Evolutionary conservation across 129 eudicot species (phyloP), one percentile per base, ranked within the genome.

Genomic region (Artemisia tridentata): DNA sequence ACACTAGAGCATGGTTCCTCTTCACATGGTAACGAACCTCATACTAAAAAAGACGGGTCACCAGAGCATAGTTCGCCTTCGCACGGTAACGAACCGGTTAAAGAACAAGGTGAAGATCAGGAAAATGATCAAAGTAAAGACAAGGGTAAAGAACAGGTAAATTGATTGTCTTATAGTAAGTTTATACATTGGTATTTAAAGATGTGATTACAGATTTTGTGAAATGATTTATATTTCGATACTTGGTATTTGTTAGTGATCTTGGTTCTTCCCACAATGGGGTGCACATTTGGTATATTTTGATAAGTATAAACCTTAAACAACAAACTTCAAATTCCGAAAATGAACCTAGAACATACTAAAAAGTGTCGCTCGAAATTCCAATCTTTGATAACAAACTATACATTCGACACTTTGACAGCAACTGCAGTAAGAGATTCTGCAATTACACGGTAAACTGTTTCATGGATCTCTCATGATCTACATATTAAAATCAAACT

Each of bases 31-130:
- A 68, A 27, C 4, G 73, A 52, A 52, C 61, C 45, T 48, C 17
- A 68, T 11, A 7, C 34, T 23, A 77, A 77, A 54, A 77, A 77
- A 62, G 81, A 77, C 6, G 76, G 49, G 29, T 21, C 71, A 55
- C 20, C 64, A 1, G 81, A 77, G 4, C 71, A 45, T 2, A 48
- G 65, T 38, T 38, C 45, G 10, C 10, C 45, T 38, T 38, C 10
- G 5, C 58, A 46, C 0, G 47, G 21, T 10, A 71, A 71, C 45
- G 76, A 73, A n/a, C 63, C 53, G 3, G 54, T 11, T 7, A 74
- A 63, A 64, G 78, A 72, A 16, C 56, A 58, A 9, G 48, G 47
- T 23, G 57, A 70, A 7, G 65, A 70, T 12, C 54, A 19, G 3
- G 14, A 9, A 2, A 71, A 71, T 23, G 63, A 62, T 27, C 54